Conservation (phyloP, 768 basidiomycete species). For the Hypholoma sublateritium region DNA sequence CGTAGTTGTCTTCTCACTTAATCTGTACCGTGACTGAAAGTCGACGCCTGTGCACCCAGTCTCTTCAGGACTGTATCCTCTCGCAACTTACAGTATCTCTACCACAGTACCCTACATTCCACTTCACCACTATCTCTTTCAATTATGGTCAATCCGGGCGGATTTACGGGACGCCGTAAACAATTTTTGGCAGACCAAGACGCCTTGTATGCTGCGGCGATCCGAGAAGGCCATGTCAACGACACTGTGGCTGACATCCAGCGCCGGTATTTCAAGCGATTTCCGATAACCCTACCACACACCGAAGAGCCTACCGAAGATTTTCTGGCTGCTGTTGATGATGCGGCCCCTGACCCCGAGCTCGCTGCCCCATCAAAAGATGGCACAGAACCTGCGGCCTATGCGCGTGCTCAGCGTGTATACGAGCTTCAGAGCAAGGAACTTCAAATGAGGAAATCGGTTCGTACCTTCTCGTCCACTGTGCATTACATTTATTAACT, state of each 20-base stretch:
- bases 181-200: not conserved
- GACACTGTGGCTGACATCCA: constrained; percentile 2
- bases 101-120: too few relatives aligned
- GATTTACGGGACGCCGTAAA: not conserved
- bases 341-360: not conserved
- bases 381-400: not conserved
- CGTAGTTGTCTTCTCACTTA: too few relatives aligned
- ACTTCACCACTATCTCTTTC: too few relatives aligned
- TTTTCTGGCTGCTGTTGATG: not conserved
- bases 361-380: not conserved
- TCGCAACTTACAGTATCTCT: too few relatives aligned
- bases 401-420: not conserved
- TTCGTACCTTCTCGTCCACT: not conserved
- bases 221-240: not conserved
- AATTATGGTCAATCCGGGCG: constrained; percentile 3
- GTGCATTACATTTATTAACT: too few relatives aligned
- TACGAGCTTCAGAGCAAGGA: not conserved
- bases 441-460: not conserved
- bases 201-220: not conserved
- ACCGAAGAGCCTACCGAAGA: not conserved
- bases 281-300: constrained; percentile 1
- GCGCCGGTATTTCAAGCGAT: constrained; percentile 2
- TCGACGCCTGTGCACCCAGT: too few relatives aligned
- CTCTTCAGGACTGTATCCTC: too few relatives aligned
- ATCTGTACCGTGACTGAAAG: too few relatives aligned